Base-by-base conservation (phyloP, 2,329 filamentous ascomycete species). In the Neofusicoccum ribis region DNA sequence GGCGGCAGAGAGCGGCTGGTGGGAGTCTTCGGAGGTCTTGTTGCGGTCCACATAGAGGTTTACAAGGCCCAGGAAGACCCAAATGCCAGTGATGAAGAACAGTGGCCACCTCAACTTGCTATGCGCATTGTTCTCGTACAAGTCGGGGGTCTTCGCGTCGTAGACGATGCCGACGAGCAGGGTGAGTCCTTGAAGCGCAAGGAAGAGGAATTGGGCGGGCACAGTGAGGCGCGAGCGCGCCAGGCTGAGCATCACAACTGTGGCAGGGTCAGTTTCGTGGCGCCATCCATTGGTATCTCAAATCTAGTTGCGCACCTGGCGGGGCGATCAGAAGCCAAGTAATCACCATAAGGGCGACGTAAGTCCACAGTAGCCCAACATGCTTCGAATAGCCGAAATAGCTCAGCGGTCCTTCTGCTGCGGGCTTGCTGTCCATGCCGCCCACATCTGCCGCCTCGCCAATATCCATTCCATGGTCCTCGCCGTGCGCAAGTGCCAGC, bases 101-200 rank as follows among this genome's bases (percentile, higher is more conserved):
- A 90, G 84, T 47, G 91, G 83, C 94, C 94, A 98, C 63, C 93
- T 93, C 49, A 94, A 84, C 76, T 91, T 93, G 80, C 93, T 89
- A 76, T 97, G 93, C n/a, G 90, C 86, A 74, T 96, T 96, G 74
- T 91, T 89, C 37, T 88, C 88, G 75, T 97, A 97, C 23, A 97
- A 81, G 73, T 97, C 91, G 0, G 93, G 92, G 0, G 92, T 96
- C 68, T 86, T 88, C 65, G 85, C 83, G 75, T 95, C 92, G 81
- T 97, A 97, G 65, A 79, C 67, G 65, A 79, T 69, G 66, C 78
- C 72, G 61, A 79, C 67, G 63, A 81, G 68, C 31, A 81, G 71
- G 60, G 78, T 74, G 63, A 80, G 68, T 43, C 76, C 75, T 67
- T 83, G 82, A 27, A 77, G 63, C 34, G 74, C 63, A 52, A 83